phyloP scores from a whole-genome alignment of 108 stramenopile genomes.

The Skeletonema menzelii region DNA sequence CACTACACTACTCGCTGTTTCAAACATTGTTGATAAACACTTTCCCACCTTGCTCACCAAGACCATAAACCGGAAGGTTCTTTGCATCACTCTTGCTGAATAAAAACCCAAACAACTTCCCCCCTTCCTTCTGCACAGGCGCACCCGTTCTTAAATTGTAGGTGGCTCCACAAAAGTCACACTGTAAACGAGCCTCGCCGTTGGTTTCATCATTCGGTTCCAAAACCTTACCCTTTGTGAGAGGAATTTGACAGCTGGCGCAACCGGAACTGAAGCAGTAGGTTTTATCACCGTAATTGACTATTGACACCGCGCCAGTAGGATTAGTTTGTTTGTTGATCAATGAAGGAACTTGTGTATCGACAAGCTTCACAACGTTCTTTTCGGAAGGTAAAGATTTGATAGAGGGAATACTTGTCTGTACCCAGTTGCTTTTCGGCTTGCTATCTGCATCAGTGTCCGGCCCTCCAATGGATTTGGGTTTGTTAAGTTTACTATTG shows the following conservation, averaged over 20 bases:
- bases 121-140: slow-evolving; percentile 43
- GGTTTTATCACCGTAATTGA: slow-evolving; percentile 57
- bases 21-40: slow-evolving; percentile 52
- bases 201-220: slow-evolving; percentile 49
- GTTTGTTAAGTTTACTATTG: background rate
- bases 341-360: slow-evolving; percentile 56
- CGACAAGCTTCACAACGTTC: slow-evolving; percentile 56
- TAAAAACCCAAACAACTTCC: slow-evolving; percentile 64
- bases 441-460: slow-evolving; percentile 6
- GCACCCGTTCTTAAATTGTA: slow-evolving; percentile 73
- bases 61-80: slow-evolving; percentile 55
- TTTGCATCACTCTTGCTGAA: slow-evolving; percentile 33
- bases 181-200: slow-evolving; percentile 38
- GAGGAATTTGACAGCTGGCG: slow-evolving; percentile 71
- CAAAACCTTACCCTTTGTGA: slow-evolving; percentile 71
- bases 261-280: slow-evolving; percentile 70
- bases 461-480: background rate
- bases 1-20: background rate
- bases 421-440: slow-evolving; percentile 37
- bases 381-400: slow-evolving; percentile 56
- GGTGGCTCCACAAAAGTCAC: slow-evolving; percentile 70
- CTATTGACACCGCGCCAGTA: slow-evolving; percentile 72
- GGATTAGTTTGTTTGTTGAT: slow-evolving; percentile 68
- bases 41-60: slow-evolving; percentile 79
- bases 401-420: slow-evolving; percentile 44